Conservation (phyloP, 176 grass and related monocot genomes). For the Paspalum vaginatum region DNA sequence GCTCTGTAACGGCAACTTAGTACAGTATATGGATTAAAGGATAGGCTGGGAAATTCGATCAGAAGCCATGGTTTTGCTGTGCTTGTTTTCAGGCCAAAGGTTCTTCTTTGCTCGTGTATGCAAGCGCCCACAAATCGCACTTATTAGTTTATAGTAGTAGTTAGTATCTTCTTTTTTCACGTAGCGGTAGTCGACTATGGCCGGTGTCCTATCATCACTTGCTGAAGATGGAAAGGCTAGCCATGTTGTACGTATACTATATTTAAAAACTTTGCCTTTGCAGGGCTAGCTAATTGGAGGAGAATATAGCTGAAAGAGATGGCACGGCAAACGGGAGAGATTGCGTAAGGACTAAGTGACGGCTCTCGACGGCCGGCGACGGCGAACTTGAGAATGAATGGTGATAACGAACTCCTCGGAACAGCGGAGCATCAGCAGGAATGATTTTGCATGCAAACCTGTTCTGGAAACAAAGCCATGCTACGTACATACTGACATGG, state of each 20-base stretch:
- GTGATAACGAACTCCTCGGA: conserved; percentile 33
- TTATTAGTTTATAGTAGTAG: not conserved
- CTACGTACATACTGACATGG: not conserved
- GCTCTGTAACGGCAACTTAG: not conserved
- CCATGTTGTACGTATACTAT: conserved; percentile 5
- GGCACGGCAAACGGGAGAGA: conserved; percentile 43
- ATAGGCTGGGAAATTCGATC: conserved; percentile 2
- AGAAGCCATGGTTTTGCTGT: not conserved
- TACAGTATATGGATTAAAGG: not conserved
- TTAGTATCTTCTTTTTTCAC: not conserved
- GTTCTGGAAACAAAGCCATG: conserved; percentile 38
- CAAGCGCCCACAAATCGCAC: conserved; percentile 25
- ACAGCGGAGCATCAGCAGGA: conserved; percentile 25
- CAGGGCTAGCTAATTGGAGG: conserved; percentile 39
- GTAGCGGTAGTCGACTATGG: not conserved
- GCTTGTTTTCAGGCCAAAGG: conserved; percentile 33
- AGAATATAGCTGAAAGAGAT: conserved; percentile 65
- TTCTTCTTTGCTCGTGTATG: not conserved
- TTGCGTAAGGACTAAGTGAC: conserved; percentile 72
- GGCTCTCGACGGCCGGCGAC: conserved; percentile 45
- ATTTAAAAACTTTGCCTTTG: conserved; percentile 28
- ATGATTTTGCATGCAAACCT: not conserved
- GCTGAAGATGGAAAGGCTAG: conserved; percentile 39
- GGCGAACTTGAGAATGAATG: conserved; percentile 33
- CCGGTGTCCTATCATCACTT: not conserved